Conservation (phyloP, 1,284 basidiomycete genomes). For the Ganoderma boninense region DNA sequence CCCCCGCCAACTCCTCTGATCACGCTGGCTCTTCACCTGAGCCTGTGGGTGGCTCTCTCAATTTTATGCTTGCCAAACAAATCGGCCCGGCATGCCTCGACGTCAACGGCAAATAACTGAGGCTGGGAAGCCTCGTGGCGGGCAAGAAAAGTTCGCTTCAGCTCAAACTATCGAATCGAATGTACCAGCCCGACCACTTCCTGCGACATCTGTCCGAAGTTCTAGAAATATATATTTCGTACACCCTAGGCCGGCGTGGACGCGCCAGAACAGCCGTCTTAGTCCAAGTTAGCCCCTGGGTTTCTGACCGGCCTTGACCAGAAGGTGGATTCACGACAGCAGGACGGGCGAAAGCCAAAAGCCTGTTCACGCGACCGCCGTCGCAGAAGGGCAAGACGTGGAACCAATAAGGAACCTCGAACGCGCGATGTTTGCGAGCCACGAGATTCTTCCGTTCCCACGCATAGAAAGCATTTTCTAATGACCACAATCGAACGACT, state of each 20-base stretch:
- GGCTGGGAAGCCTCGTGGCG: background rate
- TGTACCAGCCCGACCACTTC: background rate
- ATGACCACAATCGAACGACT: background rate
- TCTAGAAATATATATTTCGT: background rate
- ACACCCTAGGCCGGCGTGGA: background rate
- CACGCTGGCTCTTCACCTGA: background rate
- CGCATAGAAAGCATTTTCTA: background rate
- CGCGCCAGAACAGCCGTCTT: background rate
- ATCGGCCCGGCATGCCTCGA: background rate
- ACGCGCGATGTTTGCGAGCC: background rate
- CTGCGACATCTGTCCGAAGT: background rate
- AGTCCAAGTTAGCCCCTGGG: background rate
- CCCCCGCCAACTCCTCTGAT: background rate
- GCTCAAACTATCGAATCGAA: background rate
- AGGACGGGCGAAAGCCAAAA: constrained; percentile 12
- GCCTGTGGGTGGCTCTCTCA: background rate
- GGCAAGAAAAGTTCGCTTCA: background rate
- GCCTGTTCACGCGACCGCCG: constrained; percentile 13
- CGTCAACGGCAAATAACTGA: background rate
- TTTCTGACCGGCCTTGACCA: background rate
- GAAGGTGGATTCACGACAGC: background rate
- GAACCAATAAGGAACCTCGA: background rate
- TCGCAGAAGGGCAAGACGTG: background rate
- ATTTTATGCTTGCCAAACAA: background rate
- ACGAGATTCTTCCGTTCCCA: background rate